A percentile compares a stretch with the other conserved stretches of the same genome.
Evolutionary conservation across 352 stramenopile genomes (phyloP).

Genomic region (Blastocystis hominis): DNA sequence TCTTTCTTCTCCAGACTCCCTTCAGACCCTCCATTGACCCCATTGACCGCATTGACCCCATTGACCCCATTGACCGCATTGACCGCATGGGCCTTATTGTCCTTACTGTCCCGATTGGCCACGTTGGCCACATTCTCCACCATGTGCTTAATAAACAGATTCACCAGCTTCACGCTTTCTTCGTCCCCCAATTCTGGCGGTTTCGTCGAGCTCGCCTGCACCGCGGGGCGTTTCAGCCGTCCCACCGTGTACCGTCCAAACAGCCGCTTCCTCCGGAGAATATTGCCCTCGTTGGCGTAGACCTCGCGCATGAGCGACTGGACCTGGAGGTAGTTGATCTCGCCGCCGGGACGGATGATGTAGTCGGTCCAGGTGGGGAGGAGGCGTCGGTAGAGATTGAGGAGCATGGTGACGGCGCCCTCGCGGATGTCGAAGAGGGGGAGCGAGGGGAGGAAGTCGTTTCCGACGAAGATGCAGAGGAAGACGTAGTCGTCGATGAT

Average conservation of each 20-base stretch:
- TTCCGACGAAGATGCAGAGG: slow-evolving; percentile 93
- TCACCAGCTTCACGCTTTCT: slow-evolving; percentile 32
- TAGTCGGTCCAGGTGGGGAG: slow-evolving; percentile 27
- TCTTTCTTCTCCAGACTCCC: no score
- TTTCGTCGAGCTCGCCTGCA: background rate
- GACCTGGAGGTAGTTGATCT: slow-evolving; percentile 49
- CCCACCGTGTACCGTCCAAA: slow-evolving; percentile 41
- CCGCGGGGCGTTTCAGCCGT: background rate
- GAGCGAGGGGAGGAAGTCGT: slow-evolving; percentile 93
- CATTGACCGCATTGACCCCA: no score
- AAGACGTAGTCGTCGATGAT: slow-evolving; percentile 96
- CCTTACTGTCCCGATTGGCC: background rate
- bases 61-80: no score
- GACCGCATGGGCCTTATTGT: background rate
- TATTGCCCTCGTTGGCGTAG: slow-evolving; percentile 27
- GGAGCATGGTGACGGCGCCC: slow-evolving; percentile 62
- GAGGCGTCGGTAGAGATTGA: slow-evolving; percentile 62
- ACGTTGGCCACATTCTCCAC: background rate
- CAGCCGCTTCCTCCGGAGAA: slow-evolving; percentile 30
- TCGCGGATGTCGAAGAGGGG: slow-evolving; percentile 82
- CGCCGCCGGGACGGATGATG: slow-evolving; percentile 29
- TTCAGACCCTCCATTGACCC: no score
- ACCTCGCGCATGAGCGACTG: slow-evolving; percentile 37
- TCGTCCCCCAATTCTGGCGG: background rate
- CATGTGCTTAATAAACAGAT: slow-evolving; percentile 43